A percentile compares a stretch with the other conserved stretches of the same genome.
Conservation (phyloP, 2,329 filamentous ascomycete genomes). For the Pleomassaria siparia region DNA sequence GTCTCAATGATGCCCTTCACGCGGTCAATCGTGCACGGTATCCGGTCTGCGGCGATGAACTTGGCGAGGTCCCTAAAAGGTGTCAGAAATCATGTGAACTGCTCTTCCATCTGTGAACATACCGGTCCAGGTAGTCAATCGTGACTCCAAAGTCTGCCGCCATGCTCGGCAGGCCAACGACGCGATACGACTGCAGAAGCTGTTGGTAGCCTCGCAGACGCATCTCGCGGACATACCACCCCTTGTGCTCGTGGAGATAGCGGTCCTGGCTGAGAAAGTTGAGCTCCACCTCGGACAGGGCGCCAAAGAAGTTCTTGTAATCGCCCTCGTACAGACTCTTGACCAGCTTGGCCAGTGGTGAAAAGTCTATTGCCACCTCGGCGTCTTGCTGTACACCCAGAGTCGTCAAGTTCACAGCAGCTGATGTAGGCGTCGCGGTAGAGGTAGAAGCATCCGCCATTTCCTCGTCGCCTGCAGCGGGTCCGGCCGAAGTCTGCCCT, state of each 20-base stretch:
- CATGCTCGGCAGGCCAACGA: conserved; percentile 97
- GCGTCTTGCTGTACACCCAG: conserved; percentile 77
- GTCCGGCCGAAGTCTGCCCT: conserved; percentile 78
- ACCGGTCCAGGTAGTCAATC: conserved; percentile 94
- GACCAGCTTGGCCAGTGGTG: conserved; percentile 81
- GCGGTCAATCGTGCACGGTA: conserved; percentile 95
- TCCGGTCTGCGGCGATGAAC: conserved; percentile 92
- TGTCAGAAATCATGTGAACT: conserved; percentile 14
- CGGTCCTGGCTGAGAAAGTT: conserved; percentile 92
- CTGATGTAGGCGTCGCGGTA: conserved; percentile 57
- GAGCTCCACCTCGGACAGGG: conserved; percentile 86
- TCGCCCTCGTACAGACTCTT: conserved; percentile 90
- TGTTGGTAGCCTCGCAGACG: conserved; percentile 94
- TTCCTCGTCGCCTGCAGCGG: conserved; percentile 73
- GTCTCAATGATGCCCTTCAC: conserved; percentile 98
- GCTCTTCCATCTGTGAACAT: conserved; percentile 40
- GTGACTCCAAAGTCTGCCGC: conserved; percentile 95
- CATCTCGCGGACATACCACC: conserved; percentile 99
- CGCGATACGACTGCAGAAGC: conserved; percentile 93
- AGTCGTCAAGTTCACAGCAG: conserved; percentile 84
- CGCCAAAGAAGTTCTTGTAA: conserved; percentile 91
- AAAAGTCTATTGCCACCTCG: conserved; percentile 85
- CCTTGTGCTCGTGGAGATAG: conserved; percentile 92
- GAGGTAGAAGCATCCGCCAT: conserved; percentile 62
- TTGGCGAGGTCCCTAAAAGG: conserved; percentile 81